Evolutionary conservation across 2,329 filamentous ascomycete species (phyloP).

Genomic region (Cordyceps cicadae): DNA sequence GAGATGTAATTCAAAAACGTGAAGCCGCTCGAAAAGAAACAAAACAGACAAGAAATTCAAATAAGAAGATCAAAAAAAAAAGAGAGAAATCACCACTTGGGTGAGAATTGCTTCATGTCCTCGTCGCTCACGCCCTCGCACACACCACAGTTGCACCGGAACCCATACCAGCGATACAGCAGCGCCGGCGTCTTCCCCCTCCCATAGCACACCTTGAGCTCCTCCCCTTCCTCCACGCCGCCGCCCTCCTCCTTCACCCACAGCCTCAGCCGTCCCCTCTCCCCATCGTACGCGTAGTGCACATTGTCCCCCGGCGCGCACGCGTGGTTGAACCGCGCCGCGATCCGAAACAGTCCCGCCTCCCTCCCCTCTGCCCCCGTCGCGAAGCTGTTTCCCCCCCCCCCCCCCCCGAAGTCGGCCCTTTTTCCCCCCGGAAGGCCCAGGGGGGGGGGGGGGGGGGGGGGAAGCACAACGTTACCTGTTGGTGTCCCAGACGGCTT

Average conservation of each 20-base stretch:
- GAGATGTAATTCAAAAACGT: neutral
- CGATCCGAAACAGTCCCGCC: conserved; percentile 40
- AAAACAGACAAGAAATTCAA: neutral
- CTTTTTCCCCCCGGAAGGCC: too few species aligned
- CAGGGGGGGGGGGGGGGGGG: too few species aligned
- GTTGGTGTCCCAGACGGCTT: conserved; percentile 38
- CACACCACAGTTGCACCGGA: conserved; percentile 41
- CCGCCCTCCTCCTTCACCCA: conserved; percentile 21
- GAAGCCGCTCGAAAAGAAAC: neutral
- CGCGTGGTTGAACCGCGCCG: conserved; percentile 51
- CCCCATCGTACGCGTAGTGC: conserved; percentile 33
- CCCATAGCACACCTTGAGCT: conserved; percentile 46
- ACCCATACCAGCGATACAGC: conserved; percentile 41
- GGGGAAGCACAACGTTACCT: too few species aligned
- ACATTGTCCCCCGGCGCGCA: conserved; percentile 38
- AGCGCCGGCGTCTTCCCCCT: conserved; percentile 22
- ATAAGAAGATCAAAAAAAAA: neutral
- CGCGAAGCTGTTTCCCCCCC: conserved; percentile 23
- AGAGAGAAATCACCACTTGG: neutral
- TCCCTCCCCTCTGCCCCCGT: conserved; percentile 12
- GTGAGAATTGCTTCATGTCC: neutral
- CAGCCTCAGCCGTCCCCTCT: conserved; percentile 31
- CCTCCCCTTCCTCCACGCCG: conserved; percentile 32
- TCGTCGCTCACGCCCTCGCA: conserved; percentile 24
- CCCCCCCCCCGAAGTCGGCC: too few species aligned